Base-by-base conservation (phyloP, 2,329 filamentous ascomycete species). In the Nigrospora sphaerica region DNA sequence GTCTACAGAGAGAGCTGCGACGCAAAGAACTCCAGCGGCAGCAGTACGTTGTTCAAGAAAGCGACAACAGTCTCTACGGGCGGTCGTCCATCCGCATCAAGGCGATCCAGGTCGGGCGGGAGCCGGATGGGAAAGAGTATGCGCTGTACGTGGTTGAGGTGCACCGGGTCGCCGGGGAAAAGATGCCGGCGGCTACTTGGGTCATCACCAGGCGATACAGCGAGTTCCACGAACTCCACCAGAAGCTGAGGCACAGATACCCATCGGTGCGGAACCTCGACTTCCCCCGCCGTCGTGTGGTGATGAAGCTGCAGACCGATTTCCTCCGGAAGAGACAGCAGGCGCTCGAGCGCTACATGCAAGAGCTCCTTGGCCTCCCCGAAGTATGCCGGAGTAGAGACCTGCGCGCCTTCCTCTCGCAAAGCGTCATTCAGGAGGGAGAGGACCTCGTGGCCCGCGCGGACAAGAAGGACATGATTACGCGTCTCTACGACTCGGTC, bases 161-260 rank as follows among this genome's bases (percentile, higher is more conserved):
- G 3, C 85, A 86, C 55, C 79, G 92, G 48, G 85, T 91, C 58
- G 90, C 91, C 2, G 92, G 91, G 14, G 92, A 97, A 60, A 88
- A 95, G 64, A 95, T 97, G 86, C 88, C 91, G 4, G 89, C 92
- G n/a, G 92, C 92, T 0, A 87, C 88, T 3, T 98, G 93, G 93
- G 81, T 85, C 13, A 83, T 98, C 38, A 87, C 88, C n/a, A 81
- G 92, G 47, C 80, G 93, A 54, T 98, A 98, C 62, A 95, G 90
- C 68, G 92, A 97, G 65, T 98, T 98, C 58, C 90, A 95, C 57
- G 91, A 96, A 52, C 79, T 98, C 16, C 89, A 98, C 62, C 93
- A 96, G 62, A 86, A 85, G 46, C 75, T 98, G 23, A 84, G 93
- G 45, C 78, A 83, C 35, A 81, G 86, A 51, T 98, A 96, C 58